A percentile compares a stretch with the other conserved stretches of the same genome.
phyloP scores from a whole-genome alignment of 352 stramenopile species.

The Phytophthora tubulina region DNA sequence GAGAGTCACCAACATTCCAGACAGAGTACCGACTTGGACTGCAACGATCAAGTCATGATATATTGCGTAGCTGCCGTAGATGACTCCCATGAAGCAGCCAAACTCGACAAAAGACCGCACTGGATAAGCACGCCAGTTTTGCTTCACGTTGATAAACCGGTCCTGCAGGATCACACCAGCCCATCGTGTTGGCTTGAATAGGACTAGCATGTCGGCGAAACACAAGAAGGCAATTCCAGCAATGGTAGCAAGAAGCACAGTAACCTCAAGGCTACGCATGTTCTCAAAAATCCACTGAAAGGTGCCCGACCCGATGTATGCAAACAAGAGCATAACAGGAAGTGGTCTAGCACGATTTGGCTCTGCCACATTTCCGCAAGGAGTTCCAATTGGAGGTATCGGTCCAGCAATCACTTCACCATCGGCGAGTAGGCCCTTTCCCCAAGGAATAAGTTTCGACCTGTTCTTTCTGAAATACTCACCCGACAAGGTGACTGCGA shows the following conservation, averaged over 20 bases:
- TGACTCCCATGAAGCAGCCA: constrained; percentile 88
- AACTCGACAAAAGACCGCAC: constrained; percentile 89
- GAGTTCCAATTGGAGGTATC: constrained; percentile 33
- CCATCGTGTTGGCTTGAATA: constrained; percentile 71
- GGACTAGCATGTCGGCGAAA: constrained; percentile 72
- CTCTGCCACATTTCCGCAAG: constrained; percentile 16
- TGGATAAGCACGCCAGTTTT: constrained; percentile 80
- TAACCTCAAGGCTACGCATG: constrained; percentile 86
- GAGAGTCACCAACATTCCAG: constrained; percentile 82
- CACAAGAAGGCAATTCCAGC: constrained; percentile 88
- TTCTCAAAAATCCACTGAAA: constrained; percentile 93
- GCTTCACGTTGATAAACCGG: constrained; percentile 74
- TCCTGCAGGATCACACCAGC: constrained; percentile 88
- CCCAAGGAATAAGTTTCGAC: constrained; percentile 63
- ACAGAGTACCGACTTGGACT: constrained; percentile 85
- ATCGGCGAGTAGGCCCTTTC: constrained; percentile 36
- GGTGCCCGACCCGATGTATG: constrained; percentile 86
- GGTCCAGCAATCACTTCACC: constrained; percentile 28
- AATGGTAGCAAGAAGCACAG: constrained; percentile 75
- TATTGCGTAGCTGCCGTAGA: constrained; percentile 89
- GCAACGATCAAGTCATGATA: constrained; percentile 83
- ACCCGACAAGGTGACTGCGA: constrained; percentile 79
- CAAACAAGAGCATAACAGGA: constrained; percentile 80
- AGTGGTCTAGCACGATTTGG: constrained; percentile 41
- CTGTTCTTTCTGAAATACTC: constrained; percentile 81